Base-by-base conservation (phyloP, 2,329 filamentous ascomycete species). In the Botrytis sinoallii region DNA sequence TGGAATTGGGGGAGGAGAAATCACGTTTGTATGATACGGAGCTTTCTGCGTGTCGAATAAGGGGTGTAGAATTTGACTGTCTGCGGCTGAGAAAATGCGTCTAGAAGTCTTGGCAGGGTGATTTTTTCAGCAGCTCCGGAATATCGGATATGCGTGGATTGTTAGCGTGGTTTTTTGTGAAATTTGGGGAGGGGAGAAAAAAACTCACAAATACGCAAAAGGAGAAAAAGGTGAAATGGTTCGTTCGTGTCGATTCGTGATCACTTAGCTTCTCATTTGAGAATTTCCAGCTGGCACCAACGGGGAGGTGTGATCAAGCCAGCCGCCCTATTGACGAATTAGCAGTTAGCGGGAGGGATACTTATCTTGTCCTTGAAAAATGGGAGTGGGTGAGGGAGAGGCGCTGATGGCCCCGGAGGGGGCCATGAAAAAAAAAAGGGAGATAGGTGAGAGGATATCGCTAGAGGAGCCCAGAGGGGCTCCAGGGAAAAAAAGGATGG, bases 231-330 rank as follows among this genome's bases (percentile, higher is more conserved):
- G 1, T n/a, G 25, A 42, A n/a, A n/a, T 5, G 3, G 9, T 16
- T 25, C 46, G 46, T 22, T 48, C 46, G 46, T 48, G 46, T 48
- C 61, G 61, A 29, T 44, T 55, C 38, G 48, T 68, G 65, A 68
- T 68, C 65, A 68, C 65, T 68, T 35, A 42, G 65, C 48, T 55
- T 35, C 48, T 68, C 65, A 57, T 42, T 22, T 42, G 65, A 68
- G 48, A 52, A 32, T 68, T 57, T n/a, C 66, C 35, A 68, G 66
- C 48, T 42, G 40, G 66, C 66, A 68, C 66, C 48, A 55, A 42
- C 66, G 48, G 20, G 66, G 66, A 68, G 48, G 66, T 68, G 66
- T 68, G 66, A 68, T 68, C 48, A 57, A 25, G 65, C 65, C 29
- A 68, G 35, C 65, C 48, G 18, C 65, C 35, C 65, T 68, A 40